Conservation (phyloP, 2,329 filamentous ascomycete species). For the Colletotrichum phormii region DNA sequence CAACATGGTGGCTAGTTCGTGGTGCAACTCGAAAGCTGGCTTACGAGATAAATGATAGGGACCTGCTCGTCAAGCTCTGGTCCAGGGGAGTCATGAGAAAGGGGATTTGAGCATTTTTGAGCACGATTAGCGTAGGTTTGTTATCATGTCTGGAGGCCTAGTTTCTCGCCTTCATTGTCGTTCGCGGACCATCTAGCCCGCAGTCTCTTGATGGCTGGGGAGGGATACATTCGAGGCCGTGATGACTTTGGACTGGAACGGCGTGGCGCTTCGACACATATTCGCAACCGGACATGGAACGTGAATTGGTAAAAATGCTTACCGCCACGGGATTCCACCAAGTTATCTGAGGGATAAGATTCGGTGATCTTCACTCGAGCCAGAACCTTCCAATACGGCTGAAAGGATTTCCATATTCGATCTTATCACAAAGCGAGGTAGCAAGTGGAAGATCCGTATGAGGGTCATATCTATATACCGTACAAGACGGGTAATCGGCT, state of each 20-base stretch:
- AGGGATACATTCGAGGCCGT: background rate
- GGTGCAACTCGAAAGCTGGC: background rate
- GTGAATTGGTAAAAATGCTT: too few species aligned
- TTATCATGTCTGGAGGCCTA: background rate
- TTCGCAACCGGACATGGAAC: background rate
- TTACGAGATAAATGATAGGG: background rate
- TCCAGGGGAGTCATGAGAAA: background rate
- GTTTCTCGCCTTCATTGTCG: background rate
- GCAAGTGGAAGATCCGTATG: too few species aligned
- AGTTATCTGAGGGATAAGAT: background rate
- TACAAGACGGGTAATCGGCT: too few species aligned
- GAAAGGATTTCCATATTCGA: background rate
- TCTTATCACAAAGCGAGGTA: too few species aligned
- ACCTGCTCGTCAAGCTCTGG: background rate
- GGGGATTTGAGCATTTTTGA: background rate
- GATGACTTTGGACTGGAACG: constrained; percentile 7
- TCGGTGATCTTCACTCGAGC: background rate
- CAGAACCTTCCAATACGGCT: background rate
- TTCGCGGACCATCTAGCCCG: background rate
- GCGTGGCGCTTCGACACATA: background rate
- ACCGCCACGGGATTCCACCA: background rate
- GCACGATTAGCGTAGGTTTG: accelerated
- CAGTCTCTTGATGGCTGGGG: background rate
- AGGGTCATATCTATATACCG: too few species aligned
- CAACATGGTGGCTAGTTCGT: background rate